These are phyloP conservation scores for Phytophthora boehmeriae DNA, from an alignment of 352 stramenopile genomes.

Conservation along the genomic window DNA sequence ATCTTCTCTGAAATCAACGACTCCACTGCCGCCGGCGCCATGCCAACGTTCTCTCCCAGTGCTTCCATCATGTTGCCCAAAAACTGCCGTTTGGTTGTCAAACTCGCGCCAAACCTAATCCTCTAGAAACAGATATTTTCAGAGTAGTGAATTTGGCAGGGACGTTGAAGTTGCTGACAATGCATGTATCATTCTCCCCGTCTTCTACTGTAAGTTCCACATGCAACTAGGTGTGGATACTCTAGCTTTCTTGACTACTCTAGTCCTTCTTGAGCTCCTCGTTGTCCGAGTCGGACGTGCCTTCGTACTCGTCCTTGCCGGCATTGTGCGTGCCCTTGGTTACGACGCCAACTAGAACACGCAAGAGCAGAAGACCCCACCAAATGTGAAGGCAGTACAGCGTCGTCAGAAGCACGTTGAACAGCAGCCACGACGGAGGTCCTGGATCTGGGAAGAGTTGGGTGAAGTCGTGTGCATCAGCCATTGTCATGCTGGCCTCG, in stretches of 20 bases:
- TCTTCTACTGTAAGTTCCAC: conserved; percentile 16
- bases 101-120: conserved; percentile 22
- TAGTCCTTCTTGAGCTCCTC: conserved; percentile 67
- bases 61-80: conserved; percentile 36
- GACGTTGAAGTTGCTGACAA: conserved; percentile 4
- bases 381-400: conserved; percentile 87
- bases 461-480: conserved; percentile 70
- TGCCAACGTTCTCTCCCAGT: conserved; percentile 16
- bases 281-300: conserved; percentile 79
- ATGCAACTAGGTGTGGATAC: conserved; percentile 3
- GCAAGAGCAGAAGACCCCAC: conserved; percentile 81
- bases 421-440: conserved; percentile 83
- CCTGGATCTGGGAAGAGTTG: conserved; percentile 69
- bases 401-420: conserved; percentile 77
- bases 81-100: conserved; percentile 18
- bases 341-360: conserved; percentile 69
- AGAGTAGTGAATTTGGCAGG: conserved; percentile 1
- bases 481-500: conserved; percentile 76
- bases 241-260: conserved; percentile 9
- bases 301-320: conserved; percentile 88
- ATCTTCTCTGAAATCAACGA: conserved; percentile 31
- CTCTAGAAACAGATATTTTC: conserved; percentile 4
- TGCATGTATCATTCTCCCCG: background rate
- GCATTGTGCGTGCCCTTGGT: conserved; percentile 78
- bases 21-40: conserved; percentile 1